Conservation (phyloP, 805 yeast genomes). For the Kurtzmaniella cleridarum region DNA sequence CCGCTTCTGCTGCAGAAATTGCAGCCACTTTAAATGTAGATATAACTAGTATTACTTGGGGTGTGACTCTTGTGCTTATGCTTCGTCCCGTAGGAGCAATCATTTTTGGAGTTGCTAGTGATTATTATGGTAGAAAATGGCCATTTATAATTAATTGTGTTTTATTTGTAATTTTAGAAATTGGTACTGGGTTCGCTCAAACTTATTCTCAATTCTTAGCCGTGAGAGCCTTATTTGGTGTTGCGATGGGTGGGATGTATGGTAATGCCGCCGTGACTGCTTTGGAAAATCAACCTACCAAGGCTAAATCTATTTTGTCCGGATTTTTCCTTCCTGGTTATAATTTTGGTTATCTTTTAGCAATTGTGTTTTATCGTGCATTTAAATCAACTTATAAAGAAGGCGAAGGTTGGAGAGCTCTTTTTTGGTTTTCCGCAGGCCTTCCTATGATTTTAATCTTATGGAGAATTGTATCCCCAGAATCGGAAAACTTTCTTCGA, state of each 20-base stretch:
- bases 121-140: slow-evolving; percentile 62
- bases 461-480: slow-evolving; percentile 58
- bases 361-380: slow-evolving; percentile 62
- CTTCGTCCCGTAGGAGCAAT: slow-evolving; percentile 68
- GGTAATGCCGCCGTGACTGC: slow-evolving; percentile 65
- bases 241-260: slow-evolving; percentile 68
- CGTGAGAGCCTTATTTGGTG: slow-evolving; percentile 60
- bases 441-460: slow-evolving; percentile 53
- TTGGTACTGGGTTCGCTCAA: slow-evolving; percentile 62
- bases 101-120: slow-evolving; percentile 57
- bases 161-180: slow-evolving; percentile 50
- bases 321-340: slow-evolving; percentile 57
- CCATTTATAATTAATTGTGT: slow-evolving; percentile 51
- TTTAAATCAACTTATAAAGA: slow-evolving; percentile 37
- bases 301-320: slow-evolving; percentile 56
- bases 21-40: slow-evolving; percentile 42
- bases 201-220: slow-evolving; percentile 54
- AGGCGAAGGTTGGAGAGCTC: slow-evolving; percentile 59
- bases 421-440: slow-evolving; percentile 73
- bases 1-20: slow-evolving; percentile 47
- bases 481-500: slow-evolving; percentile 47
- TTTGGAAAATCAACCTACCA: slow-evolving; percentile 56
- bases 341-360: slow-evolving; percentile 63
- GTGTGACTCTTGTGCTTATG: slow-evolving; percentile 67
- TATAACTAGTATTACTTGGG: slow-evolving; percentile 60